Evolutionary conservation across 441 rosid species (phyloP).

Genomic region (Populus tomentosa): DNA sequence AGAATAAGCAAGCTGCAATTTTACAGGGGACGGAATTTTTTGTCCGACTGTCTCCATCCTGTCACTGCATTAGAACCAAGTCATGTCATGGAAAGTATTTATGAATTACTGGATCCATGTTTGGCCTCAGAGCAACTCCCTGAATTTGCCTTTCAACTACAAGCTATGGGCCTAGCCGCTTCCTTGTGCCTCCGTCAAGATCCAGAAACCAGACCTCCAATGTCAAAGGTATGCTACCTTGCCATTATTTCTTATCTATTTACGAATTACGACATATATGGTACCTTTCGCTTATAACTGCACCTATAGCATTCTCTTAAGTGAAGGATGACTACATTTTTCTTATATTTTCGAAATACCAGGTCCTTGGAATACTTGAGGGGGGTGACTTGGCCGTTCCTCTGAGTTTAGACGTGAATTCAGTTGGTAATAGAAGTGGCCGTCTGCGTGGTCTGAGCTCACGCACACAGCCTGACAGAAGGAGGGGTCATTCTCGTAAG

Average conservation of each 20-base stretch:
- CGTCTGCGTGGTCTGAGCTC: conserved; percentile 45
- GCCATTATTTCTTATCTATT: neutral
- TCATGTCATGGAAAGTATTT: conserved; percentile 26
- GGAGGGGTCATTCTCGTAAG: conserved; percentile 43
- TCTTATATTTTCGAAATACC: conserved; percentile 11
- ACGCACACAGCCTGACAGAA: conserved; percentile 23
- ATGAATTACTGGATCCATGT: conserved; percentile 44
- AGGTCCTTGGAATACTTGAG: conserved; percentile 67
- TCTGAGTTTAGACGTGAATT: conserved; percentile 42
- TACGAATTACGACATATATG: neutral
- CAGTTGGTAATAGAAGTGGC: conserved; percentile 62
- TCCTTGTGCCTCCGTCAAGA: conserved; percentile 47
- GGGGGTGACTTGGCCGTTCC: conserved; percentile 44
- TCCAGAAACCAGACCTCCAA: conserved; percentile 61
- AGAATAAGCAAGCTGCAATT: conserved; percentile 39
- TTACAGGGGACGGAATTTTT: conserved; percentile 30
- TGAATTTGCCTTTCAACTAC: conserved; percentile 37
- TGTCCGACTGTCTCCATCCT: conserved; percentile 49
- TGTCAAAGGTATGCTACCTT: conserved; percentile 52
- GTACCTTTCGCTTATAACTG: neutral
- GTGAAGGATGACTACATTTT: neutral
- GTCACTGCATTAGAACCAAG: conserved; percentile 30
- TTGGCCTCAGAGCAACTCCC: conserved; percentile 28
- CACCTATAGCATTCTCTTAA: neutral
- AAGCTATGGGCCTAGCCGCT: conserved; percentile 53